These are phyloP conservation scores for Taxawa tesnikishii DNA, from an alignment of 2,329 filamentous ascomycete genomes.

Conservation along the genomic window DNA sequence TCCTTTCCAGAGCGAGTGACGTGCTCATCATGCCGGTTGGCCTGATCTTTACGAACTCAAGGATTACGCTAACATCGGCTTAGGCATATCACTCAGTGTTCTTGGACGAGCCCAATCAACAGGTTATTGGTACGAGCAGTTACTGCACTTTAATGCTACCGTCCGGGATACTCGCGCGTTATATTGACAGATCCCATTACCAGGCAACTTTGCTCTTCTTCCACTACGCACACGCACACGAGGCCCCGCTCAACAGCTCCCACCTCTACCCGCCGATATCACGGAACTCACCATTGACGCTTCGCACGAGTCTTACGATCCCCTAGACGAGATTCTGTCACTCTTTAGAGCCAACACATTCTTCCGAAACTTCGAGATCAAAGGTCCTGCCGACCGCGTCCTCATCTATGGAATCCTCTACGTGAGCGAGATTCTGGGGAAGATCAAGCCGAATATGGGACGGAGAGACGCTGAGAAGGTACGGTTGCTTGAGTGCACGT, in stretches of 20 bases:
- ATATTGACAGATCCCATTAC: slow-evolving; percentile 3
- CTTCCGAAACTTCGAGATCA: slow-evolving; percentile 99
- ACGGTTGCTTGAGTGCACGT: too few relatives aligned
- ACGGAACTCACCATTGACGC: slow-evolving; percentile 54
- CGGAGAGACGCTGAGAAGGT: slow-evolving; percentile 56
- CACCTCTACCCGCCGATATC: slow-evolving; percentile 41
- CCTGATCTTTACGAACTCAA: too few relatives aligned
- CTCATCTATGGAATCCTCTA: slow-evolving; percentile 96
- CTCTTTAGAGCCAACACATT: slow-evolving; percentile 97
- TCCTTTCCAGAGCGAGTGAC: too few relatives aligned
- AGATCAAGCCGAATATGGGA: slow-evolving; percentile 65
- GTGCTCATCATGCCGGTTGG: too few relatives aligned
- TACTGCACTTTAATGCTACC: background rate
- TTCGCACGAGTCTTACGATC: slow-evolving; percentile 87
- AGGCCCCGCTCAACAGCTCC: slow-evolving; percentile 82
- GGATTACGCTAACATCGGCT: slow-evolving; percentile 9
- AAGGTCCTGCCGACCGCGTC: slow-evolving; percentile 85
- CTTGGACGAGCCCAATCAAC: slow-evolving; percentile 62
- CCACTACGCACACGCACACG: slow-evolving; percentile 90
- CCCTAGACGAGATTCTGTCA: slow-evolving; percentile 82
- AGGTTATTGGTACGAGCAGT: slow-evolving; percentile 44
- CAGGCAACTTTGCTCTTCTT: slow-evolving; percentile 86
- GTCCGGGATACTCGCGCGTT: background rate
- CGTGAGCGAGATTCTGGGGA: slow-evolving; percentile 77
- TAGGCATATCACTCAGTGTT: slow-evolving; percentile 98